Evolutionary conservation across 345 rosid species (phyloP).

Genomic region (Pistacia atlantica): DNA sequence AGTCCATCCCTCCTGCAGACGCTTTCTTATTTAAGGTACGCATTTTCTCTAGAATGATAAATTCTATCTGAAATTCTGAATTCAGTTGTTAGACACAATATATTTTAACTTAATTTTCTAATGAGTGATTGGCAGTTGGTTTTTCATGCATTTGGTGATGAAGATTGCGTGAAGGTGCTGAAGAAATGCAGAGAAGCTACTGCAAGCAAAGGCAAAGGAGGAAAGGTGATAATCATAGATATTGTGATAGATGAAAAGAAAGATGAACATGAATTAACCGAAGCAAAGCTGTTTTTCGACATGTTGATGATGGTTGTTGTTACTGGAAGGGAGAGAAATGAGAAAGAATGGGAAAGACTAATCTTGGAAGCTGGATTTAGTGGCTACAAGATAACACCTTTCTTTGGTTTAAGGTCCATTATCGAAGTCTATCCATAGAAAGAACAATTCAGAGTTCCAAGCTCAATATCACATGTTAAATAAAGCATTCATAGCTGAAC

Average conservation of each 20-base stretch:
- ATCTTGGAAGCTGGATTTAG: slow-evolving; percentile 41
- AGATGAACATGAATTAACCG: slow-evolving; percentile 20
- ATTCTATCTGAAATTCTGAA: not conserved
- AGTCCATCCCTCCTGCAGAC: slow-evolving; percentile 45
- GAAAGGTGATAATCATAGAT: slow-evolving; percentile 30
- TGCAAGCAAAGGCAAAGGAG: not conserved
- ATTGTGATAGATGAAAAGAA: slow-evolving; percentile 22
- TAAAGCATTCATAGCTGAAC: too few species aligned
- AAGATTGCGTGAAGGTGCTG: slow-evolving; percentile 49
- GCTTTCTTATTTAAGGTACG: slow-evolving; percentile 46
- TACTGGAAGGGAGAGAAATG: slow-evolving; percentile 14
- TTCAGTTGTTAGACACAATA: not conserved
- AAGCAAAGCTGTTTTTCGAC: slow-evolving; percentile 44
- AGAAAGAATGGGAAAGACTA: slow-evolving; percentile 8
- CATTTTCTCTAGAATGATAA: not conserved
- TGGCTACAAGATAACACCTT: slow-evolving; percentile 34
- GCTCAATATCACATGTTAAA: not conserved
- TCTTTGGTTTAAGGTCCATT: slow-evolving; percentile 29
- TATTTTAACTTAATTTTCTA: not conserved
- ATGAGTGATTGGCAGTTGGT: slow-evolving; percentile 26
- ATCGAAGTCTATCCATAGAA: not conserved
- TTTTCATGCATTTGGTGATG: slow-evolving; percentile 47
- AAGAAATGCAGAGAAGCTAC: slow-evolving; percentile 44
- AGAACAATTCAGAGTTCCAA: not conserved
- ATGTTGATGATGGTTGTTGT: slow-evolving; percentile 45